Percentiles rank a stretch among this genome's conserved stretches.
These are phyloP conservation scores for Petunia hybrid DNA, from an alignment of 305 asterid genomes.

Conservation along the genomic window DNA sequence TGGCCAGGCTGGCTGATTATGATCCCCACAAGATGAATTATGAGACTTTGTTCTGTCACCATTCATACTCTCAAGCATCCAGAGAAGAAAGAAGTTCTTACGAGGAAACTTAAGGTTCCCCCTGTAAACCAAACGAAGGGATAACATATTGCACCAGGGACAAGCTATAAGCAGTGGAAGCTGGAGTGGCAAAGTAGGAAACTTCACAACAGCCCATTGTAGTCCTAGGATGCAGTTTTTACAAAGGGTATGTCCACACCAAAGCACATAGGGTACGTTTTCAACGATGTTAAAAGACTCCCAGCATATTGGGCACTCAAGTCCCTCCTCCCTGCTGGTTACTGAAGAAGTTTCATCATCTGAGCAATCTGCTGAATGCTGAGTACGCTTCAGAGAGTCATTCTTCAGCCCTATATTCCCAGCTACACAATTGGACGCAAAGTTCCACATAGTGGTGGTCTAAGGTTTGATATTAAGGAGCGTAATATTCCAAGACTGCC, in stretches of 20 bases:
- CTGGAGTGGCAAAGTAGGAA: conserved; percentile 84
- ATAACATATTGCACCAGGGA: conserved; percentile 93
- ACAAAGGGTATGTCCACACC: conserved; percentile 97
- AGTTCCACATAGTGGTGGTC: conserved; percentile 62
- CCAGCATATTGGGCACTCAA: conserved; percentile 94
- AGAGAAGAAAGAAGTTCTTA: conserved; percentile 92
- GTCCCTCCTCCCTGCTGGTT: conserved; percentile 71
- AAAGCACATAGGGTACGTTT: conserved; percentile 86
- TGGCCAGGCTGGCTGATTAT: conserved; percentile 55
- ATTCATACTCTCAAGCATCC: conserved; percentile 98
- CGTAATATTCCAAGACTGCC: conserved; percentile 11
- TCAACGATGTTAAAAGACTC: conserved; percentile 96
- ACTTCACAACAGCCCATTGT: conserved; percentile 89
- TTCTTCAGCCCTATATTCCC: conserved; percentile 62
- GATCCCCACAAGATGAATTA: conserved; percentile 50
- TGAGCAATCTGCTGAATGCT: conserved; percentile 60
- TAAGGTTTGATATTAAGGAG: not conserved
- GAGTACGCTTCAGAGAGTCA: conserved; percentile 47
- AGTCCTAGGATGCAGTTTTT: conserved; percentile 91
- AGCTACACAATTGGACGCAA: conserved; percentile 71
- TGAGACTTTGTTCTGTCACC: conserved; percentile 66
- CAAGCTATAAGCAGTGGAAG: conserved; percentile 93
- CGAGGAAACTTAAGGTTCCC: conserved; percentile 85
- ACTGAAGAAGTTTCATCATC: conserved; percentile 75
- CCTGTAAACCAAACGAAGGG: conserved; percentile 78